Conservation (phyloP, 73 alveolate species). For the Tetrahymena thermophila region DNA sequence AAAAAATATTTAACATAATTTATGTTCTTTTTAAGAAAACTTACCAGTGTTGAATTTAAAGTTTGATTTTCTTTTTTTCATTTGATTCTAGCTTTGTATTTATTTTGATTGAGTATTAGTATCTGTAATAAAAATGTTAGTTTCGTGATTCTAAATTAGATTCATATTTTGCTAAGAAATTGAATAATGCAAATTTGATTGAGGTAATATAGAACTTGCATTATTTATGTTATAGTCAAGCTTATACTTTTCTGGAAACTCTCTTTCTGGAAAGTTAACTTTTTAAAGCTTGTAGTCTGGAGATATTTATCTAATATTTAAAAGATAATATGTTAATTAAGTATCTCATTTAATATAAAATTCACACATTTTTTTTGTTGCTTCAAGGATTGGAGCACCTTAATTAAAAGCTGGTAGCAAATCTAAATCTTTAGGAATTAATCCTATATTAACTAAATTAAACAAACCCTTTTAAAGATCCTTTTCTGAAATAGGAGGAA, state of each 20-base stretch:
- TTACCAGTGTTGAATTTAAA: neutral
- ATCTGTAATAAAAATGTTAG: neutral
- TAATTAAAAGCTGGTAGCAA: constrained; percentile 25
- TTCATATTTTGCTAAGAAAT: neutral
- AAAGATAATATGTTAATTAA: neutral
- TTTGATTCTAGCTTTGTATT: neutral
- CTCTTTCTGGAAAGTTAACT: neutral
- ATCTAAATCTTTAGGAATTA: constrained; percentile 34
- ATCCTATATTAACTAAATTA: constrained; percentile 18
- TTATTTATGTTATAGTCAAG: neutral
- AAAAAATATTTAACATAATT: neutral
- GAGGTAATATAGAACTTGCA: neutral
- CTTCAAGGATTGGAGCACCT: constrained; percentile 11
- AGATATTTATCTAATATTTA: neutral
- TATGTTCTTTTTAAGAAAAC: neutral
- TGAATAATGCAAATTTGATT: neutral
- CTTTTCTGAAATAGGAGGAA: constrained; percentile 18
- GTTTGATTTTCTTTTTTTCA: neutral
- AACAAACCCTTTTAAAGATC: constrained; percentile 23
- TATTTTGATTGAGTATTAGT: neutral
- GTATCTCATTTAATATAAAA: neutral
- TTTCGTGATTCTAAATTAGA: neutral
- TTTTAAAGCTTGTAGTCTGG: neutral
- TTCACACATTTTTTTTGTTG: neutral
- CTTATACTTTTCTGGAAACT: neutral